Base-by-base conservation (phyloP, 1,284 basidiomycete genomes). In the Rhodofomes roseus region DNA sequence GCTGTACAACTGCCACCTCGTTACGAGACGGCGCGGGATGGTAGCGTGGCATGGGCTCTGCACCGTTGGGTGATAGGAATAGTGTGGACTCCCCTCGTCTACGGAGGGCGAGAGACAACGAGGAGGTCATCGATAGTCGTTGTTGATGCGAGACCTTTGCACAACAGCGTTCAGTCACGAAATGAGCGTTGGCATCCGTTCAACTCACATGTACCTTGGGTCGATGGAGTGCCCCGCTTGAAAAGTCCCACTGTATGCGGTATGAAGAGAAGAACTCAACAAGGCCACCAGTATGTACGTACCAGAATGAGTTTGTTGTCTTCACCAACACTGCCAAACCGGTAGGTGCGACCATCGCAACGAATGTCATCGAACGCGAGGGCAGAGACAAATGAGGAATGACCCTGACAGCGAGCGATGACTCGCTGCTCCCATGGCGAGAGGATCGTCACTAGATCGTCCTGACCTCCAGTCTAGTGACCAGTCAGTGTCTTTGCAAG, bases 381-480 rank as follows among this genome's bases (percentile, higher is more conserved):
- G 2, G 86, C 81, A 0, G 93, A 91, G 4, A 99, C 92, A 70
- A 97, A 98, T 1, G 93, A 96, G 0, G 93, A 91, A 71, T 99
- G 96, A 0, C 96, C 97, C 74, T 98, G 95, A 76, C 96, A 98
- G 54, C 96, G 83, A 2, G 96, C 96, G n/a, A 99, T 86, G 14
- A 98, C 87, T 9, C 94, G 85, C 68, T 92, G 89, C 70, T 97
- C 95, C 81, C 89, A 90, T 0, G 93, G 92, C 0, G 95, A 94
- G 71, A 93, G 93, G 62, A 97, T 91, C 1, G 95, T 96, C 53
- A 98, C 80, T 12, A 99, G 81, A 70, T 99, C 96, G 71, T 99
- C 96, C 79, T 98, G 87, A 0, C 91, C 90, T n/a, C 90, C 91
- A 0, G 87, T 87, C 86, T 88, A 63, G 11, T 18, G 46, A 51